These are phyloP conservation scores for Apiospora pterosperma DNA, from an alignment of 2,329 filamentous ascomycete genomes.

Conservation along the genomic window DNA sequence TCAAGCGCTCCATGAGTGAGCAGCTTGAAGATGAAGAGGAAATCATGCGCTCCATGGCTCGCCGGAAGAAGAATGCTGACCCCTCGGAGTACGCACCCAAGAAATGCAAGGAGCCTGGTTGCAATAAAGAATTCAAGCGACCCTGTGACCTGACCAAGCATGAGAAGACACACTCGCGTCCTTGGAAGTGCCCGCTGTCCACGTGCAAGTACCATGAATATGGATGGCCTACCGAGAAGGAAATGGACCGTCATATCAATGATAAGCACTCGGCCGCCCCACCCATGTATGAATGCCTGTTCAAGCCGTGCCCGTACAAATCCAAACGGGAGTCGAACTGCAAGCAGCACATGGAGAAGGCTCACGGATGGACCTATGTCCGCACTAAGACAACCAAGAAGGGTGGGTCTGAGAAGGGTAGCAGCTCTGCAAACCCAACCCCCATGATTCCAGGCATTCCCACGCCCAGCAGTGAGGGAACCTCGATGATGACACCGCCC, in stretches of 20 bases:
- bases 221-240: slow-evolving; percentile 97
- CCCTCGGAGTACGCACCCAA: slow-evolving; percentile 80
- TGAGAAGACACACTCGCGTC: slow-evolving; percentile 94
- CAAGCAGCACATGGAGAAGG: slow-evolving; percentile 99
- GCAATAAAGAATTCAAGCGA: slow-evolving; percentile 90
- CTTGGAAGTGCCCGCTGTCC: slow-evolving; percentile 83
- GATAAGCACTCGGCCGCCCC: slow-evolving; percentile 88
- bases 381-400: slow-evolving; percentile 88
- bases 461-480: slow-evolving; percentile 58
- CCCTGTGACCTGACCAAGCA: slow-evolving; percentile 98
- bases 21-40: slow-evolving; percentile 76
- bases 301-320: slow-evolving; percentile 81
- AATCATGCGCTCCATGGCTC: slow-evolving; percentile 88
- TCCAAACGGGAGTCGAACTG: slow-evolving; percentile 96
- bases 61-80: slow-evolving; percentile 88
- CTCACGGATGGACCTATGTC: slow-evolving; percentile 85
- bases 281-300: slow-evolving; percentile 79
- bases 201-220: slow-evolving; percentile 87
- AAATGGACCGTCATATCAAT: slow-evolving; percentile 92
- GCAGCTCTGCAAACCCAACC: slow-evolving; percentile 47
- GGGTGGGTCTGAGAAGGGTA: slow-evolving; percentile 26
- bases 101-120: slow-evolving; percentile 70
- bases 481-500: slow-evolving; percentile 56
- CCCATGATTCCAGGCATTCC: slow-evolving; percentile 60
- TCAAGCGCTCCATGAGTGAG: slow-evolving; percentile 66